These are phyloP conservation scores for Rhododendron kiyosumense DNA, from an alignment of 148 eudicot species.

Conservation along the genomic window DNA sequence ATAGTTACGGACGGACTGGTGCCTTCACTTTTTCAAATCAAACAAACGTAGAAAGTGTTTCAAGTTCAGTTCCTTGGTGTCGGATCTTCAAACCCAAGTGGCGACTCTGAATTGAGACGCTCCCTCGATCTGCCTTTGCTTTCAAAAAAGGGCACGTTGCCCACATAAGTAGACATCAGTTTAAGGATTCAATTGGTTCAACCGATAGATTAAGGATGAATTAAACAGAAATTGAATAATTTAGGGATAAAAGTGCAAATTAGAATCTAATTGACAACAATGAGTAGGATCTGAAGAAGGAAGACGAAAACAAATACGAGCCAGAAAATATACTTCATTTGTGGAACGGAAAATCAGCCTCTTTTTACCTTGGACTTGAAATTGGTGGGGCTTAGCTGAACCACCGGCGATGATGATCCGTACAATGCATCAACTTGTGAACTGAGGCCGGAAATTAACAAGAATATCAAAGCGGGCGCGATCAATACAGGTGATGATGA, in stretches of 20 bases:
- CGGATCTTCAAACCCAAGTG: too few species aligned
- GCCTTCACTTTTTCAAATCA: too few species aligned
- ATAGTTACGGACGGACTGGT: too few species aligned
- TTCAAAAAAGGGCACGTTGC: too few species aligned
- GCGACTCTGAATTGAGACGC: too few species aligned
- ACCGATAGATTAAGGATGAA: neutral
- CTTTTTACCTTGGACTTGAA: constrained; percentile 77
- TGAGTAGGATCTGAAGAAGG: neutral
- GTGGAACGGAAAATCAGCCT: neutral
- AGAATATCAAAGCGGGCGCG: constrained; percentile 8
- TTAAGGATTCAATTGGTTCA: neutral
- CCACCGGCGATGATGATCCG: constrained; percentile 69
- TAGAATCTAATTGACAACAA: neutral
- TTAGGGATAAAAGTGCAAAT: too few species aligned
- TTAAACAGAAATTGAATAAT: neutral
- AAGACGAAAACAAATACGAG: neutral
- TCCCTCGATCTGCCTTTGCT: too few species aligned
- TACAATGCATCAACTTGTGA: constrained; percentile 53
- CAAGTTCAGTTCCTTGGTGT: too few species aligned
- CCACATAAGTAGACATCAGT: too few species aligned
- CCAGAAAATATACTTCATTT: neutral
- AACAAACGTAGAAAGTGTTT: too few species aligned
- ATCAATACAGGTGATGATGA: constrained; percentile 4
- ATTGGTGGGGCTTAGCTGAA: constrained; percentile 75
- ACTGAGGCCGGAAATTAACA: constrained; percentile 12